These are phyloP conservation scores for Celoporthe dispersa DNA, from an alignment of 2,329 filamentous ascomycete genomes.

Conservation along the genomic window DNA sequence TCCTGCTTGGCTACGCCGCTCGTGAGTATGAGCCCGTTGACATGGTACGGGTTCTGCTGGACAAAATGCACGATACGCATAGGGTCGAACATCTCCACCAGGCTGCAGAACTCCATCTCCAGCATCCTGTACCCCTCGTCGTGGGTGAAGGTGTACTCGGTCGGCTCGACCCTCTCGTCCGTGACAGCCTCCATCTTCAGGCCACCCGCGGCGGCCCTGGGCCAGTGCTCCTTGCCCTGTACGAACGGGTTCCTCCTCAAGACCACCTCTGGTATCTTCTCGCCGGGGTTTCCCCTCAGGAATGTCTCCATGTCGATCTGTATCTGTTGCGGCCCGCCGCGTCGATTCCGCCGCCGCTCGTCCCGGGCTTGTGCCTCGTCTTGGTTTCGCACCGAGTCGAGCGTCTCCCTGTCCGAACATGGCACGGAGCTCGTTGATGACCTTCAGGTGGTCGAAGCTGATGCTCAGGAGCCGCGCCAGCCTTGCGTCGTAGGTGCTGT, in stretches of 20 bases:
- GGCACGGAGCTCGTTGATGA: constrained; percentile 84
- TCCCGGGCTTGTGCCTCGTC: constrained; percentile 50
- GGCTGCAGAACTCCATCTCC: constrained; percentile 76
- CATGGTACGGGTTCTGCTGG: constrained; percentile 80
- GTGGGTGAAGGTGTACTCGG: constrained; percentile 80
- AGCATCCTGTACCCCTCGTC: constrained; percentile 73
- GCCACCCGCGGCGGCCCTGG: constrained; percentile 76
- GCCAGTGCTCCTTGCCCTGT: constrained; percentile 87
- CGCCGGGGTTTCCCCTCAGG: constrained; percentile 58
- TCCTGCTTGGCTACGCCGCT: constrained; percentile 92
- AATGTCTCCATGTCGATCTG: constrained; percentile 60
- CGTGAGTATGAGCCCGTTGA: constrained; percentile 91
- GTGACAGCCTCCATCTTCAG: constrained; percentile 74
- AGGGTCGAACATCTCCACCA: constrained; percentile 83
- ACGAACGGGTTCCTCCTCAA: constrained; percentile 82
- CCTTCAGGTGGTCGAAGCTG: constrained; percentile 75
- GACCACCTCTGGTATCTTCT: constrained; percentile 71
- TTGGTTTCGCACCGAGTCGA: constrained; percentile 56
- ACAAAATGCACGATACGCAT: constrained; percentile 80
- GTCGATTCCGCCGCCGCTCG: constrained; percentile 46
- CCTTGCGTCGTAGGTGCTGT: constrained; percentile 32
- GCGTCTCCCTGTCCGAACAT: constrained; percentile 62
- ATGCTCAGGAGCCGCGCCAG: constrained; percentile 48
- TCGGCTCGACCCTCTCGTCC: constrained; percentile 54
- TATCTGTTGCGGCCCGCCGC: constrained; percentile 17